Percentiles rank a stretch among this genome's conserved stretches.
Evolutionary conservation across 495 filamentous ascomycete species (phyloP).

Genomic region (Lentithecium fluviatile): DNA sequence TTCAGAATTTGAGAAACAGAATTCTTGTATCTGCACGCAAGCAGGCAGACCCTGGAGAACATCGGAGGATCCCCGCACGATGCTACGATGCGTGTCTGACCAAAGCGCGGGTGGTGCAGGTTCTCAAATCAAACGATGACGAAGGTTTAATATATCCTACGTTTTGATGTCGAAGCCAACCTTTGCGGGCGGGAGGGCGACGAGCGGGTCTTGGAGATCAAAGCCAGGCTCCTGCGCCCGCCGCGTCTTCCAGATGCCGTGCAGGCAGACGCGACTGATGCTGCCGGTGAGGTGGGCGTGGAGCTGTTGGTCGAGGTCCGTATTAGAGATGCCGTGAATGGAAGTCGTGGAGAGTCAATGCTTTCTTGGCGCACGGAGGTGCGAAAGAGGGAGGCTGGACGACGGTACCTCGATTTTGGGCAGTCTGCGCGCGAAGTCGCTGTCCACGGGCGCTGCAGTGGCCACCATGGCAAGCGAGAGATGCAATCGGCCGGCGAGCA

Average conservation of each 20-base stretch:
- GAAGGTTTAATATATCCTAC: slow-evolving; percentile 45
- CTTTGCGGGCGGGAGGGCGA: slow-evolving; percentile 66
- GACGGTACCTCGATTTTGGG: slow-evolving; percentile 42
- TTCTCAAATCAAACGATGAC: slow-evolving; percentile 1
- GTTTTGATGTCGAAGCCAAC: slow-evolving; percentile 69
- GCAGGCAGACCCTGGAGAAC: too few relatives aligned
- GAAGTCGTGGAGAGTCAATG: slow-evolving; percentile 12
- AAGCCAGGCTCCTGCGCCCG: slow-evolving; percentile 51
- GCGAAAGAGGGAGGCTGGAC: slow-evolving; percentile 2
- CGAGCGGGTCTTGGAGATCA: slow-evolving; percentile 63
- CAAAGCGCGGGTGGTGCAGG: slow-evolving; percentile 2
- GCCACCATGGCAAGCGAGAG: not conserved
- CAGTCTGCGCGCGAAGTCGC: slow-evolving; percentile 32
- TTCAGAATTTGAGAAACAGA: too few relatives aligned
- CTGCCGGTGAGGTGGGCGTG: slow-evolving; percentile 83
- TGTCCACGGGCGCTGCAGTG: slow-evolving; percentile 9
- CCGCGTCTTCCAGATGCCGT: slow-evolving; percentile 69
- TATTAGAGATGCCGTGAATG: slow-evolving; percentile 20
- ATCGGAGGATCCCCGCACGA: not conserved
- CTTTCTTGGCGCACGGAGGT: slow-evolving; percentile 7
- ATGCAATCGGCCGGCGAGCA: not conserved
- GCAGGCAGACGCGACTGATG: slow-evolving; percentile 71
- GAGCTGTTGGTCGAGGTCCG: slow-evolving; percentile 51
- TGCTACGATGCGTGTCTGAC: slow-evolving; percentile 1
- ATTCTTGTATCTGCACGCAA: too few relatives aligned